Base-by-base conservation (phyloP, 108 stramenopile genomes). In the Skeletonema grethae region DNA sequence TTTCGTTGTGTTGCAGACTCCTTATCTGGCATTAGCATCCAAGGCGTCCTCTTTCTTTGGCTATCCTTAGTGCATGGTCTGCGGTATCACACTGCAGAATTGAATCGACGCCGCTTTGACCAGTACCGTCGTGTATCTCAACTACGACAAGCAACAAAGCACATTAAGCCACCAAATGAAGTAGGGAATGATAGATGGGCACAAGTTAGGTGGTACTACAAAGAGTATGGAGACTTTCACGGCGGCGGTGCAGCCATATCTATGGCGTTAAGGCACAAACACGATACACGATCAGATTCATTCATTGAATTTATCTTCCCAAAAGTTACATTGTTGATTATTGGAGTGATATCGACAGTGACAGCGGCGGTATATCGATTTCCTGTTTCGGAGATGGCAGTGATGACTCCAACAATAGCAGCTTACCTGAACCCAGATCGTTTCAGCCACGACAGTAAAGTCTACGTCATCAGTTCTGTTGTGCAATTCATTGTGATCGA, bases 271-370 rank as follows among this genome's bases (percentile, higher is more conserved):
- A 79, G 87, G 18, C 67, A 89, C 15, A 85, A 83, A 28, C 88
- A 87, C 61, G 92, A 93, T 78, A 79, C 87, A 2, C 73, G 67
- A 65, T 84, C 80, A 24, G 87, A 87, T 68, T 72, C 70, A 10
- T 89, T 87, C 66, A 70, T 86, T 13, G 92, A 93, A 67, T 93
- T 91, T 63, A 65, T 93, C 13, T 38, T 89, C n/a, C 85, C 88
- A 15, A 91, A 93, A 65, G 35, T 89, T 1, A 20, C 79, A 20
- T 48, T 93, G 8, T 63, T 88, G 13, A 13, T 79, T 0, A 25
- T 88, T 53, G 89, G 88, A 2, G 58, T 85, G 25, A 71, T 69
- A 1, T 82, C 88, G 7, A 75, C 85, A 12, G 58, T 82, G 24
- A 65, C 76, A 7, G 73, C 78, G n/a, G 77, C 86, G 10, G 55